These are phyloP conservation scores for Linnemannia exigua DNA, from an alignment of 192 early-diverging fungal species.

Conservation along the genomic window DNA sequence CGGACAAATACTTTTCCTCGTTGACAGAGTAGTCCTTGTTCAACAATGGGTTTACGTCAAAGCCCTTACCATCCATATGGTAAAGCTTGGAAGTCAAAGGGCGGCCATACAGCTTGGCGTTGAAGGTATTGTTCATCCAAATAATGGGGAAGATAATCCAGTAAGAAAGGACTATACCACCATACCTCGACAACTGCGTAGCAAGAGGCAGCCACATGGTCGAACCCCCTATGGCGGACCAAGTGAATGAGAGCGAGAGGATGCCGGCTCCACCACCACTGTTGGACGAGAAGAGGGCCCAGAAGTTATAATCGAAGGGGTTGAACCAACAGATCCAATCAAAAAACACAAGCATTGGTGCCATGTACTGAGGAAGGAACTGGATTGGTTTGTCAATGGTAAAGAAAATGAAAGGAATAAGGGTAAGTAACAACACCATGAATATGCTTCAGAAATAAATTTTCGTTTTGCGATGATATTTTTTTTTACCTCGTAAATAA, in stretches of 20 bases:
- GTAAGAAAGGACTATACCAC: constrained; percentile 69
- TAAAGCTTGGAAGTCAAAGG: constrained; percentile 31
- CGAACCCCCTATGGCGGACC: constrained; percentile 58
- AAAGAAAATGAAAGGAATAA: no score
- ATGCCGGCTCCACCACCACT: constrained; percentile 70
- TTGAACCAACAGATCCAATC: constrained; percentile 47
- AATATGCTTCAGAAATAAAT: no score
- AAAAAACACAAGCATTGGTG: constrained; percentile 40
- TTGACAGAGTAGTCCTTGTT: constrained; percentile 45
- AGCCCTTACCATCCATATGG: constrained; percentile 6
- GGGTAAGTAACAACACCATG: no score
- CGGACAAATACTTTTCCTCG: constrained; percentile 56
- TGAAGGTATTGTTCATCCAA: constrained; percentile 65
- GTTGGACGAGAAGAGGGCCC: constrained; percentile 44
- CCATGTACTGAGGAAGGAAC: constrained; percentile 59
- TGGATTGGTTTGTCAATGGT: no score
- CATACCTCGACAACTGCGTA: constrained; percentile 72
- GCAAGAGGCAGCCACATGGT: constrained; percentile 50
- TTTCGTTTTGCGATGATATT: no score
- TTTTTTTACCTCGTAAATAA: constrained; percentile 45
- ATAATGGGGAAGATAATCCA: constrained; percentile 79
- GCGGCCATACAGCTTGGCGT: constrained; percentile 10
- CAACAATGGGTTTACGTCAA: background rate
- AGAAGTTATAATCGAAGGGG: constrained; percentile 34
- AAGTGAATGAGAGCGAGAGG: constrained; percentile 79